Conservation (phyloP, 1,284 basidiomycete species). For the Hymenochaete sp. region DNA sequence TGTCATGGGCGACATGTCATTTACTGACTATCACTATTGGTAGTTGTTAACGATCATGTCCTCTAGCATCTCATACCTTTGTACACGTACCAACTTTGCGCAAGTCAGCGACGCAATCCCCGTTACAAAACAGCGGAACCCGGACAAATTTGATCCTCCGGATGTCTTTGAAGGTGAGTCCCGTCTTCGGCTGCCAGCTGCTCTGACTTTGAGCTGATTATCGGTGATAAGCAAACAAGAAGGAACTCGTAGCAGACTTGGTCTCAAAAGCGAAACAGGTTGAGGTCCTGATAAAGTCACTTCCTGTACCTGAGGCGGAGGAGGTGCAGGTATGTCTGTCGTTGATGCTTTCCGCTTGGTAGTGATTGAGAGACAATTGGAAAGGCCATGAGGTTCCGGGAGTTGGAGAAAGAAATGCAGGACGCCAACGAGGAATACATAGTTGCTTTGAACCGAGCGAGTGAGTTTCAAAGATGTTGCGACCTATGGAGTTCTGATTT, state of each 20-base stretch:
- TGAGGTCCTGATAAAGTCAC: constrained; percentile 66
- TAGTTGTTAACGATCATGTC: constrained; percentile 80
- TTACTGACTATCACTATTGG: background rate
- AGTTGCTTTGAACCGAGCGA: constrained; percentile 60
- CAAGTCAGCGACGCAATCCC: constrained; percentile 68
- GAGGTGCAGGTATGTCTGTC: constrained; percentile 49
- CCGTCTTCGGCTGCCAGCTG: background rate
- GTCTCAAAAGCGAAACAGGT: constrained; percentile 79
- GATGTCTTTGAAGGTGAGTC: constrained; percentile 57
- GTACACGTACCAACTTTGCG: constrained; percentile 59
- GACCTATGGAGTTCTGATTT: background rate
- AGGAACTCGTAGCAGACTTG: constrained; percentile 70
- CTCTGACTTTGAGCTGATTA: background rate
- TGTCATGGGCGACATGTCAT: background rate
- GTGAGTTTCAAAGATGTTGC: constrained; percentile 36
- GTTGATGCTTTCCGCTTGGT: background rate
- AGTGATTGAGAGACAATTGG: background rate
- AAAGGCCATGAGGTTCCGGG: constrained; percentile 55
- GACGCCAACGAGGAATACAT: constrained; percentile 66
- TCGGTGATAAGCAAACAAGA: constrained; percentile 58
- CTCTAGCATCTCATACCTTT: constrained; percentile 65
- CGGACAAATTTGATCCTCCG: constrained; percentile 59
- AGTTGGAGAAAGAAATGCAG: constrained; percentile 58
- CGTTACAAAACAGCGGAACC: constrained; percentile 62
- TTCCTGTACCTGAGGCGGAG: constrained; percentile 67